Base-by-base conservation (phyloP, 2,329 filamentous ascomycete genomes). In the Tolypocladium guangdongense region DNA sequence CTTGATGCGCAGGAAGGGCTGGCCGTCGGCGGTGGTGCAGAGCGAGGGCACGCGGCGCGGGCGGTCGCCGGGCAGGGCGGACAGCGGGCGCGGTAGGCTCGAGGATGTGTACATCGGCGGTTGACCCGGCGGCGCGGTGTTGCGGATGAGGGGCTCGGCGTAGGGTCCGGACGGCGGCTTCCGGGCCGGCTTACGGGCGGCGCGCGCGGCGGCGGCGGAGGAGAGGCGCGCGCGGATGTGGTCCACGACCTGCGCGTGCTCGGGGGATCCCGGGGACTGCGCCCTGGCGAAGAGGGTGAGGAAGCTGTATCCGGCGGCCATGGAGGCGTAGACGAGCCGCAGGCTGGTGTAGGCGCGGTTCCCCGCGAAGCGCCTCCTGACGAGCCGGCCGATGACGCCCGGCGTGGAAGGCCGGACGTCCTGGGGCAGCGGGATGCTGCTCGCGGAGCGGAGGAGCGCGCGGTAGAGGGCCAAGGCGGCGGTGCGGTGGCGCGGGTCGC, bases 381-480 rank as follows among this genome's bases (percentile, higher is more conserved):
- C 71, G 5, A 87, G 70, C 53, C 79, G 74, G 51, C 72, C 51
- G 5, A 53, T 50, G 5, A 53, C 24, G 38, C 16, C 68, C 54
- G 62, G 63, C 20, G 41, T 61, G 62, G 35, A 16, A 12, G 18
- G 2, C n/a, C 7, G 57, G 4, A 63, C 50, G 48, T 80, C 71
- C 63, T 72, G 61, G 1, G 80, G 76, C 2, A 88, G 68, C 1
- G 76, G 70, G 36, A 86, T 69, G 41, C 68, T 71, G 33, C 71
- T 66, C 55, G 76, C 81, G 68, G 81, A 77, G 57, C 75, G 75
- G 51, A 90, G 70, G 53, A 92, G 79, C 37, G 86, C 82, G 57
- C 84, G 79, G 70, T 86, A 91, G 49, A 92, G 81, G 50, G 87
- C 84, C 57, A 88, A 77, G 64, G 81, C 78, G 62, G 80, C 79